These are phyloP conservation scores for Epichloe sp. DNA, from an alignment of 2,329 filamentous ascomycete genomes.

Conservation along the genomic window DNA sequence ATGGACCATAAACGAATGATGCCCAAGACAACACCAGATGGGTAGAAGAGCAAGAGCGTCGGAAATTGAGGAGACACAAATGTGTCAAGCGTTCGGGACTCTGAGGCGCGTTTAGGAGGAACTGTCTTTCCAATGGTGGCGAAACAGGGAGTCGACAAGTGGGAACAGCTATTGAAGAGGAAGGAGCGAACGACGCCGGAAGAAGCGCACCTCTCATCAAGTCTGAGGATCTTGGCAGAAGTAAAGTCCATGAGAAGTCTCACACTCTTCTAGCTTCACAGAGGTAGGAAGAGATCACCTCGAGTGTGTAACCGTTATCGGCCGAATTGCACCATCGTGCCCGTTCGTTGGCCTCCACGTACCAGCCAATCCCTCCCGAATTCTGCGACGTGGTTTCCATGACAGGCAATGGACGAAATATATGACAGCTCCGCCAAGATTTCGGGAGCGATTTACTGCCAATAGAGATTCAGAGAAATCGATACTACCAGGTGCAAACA, in stretches of 20 bases:
- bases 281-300: not conserved
- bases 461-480: slow-evolving; percentile 3
- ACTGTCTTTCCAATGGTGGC: not conserved
- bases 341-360: not conserved
- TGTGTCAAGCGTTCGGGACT: not conserved
- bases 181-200: not conserved
- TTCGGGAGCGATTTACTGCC: slow-evolving; percentile 1
- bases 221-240: not conserved
- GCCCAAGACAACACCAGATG: not conserved
- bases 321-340: not conserved
- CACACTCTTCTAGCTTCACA: not conserved
- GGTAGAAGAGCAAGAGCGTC: slow-evolving; percentile 1
- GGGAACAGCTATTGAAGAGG: not conserved
- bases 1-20: not conserved
- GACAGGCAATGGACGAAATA: not conserved
- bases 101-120: not conserved
- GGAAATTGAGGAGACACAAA: not conserved
- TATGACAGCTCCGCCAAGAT: not conserved
- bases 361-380: not conserved
- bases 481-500: not conserved
- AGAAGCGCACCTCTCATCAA: not conserved
- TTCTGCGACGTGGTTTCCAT: not conserved
- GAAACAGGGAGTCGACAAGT: not conserved
- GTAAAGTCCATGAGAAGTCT: not conserved
- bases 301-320: not conserved